These are phyloP conservation scores for Botryotinia narcissicola DNA, from an alignment of 2,329 filamentous ascomycete species.

Conservation along the genomic window DNA sequence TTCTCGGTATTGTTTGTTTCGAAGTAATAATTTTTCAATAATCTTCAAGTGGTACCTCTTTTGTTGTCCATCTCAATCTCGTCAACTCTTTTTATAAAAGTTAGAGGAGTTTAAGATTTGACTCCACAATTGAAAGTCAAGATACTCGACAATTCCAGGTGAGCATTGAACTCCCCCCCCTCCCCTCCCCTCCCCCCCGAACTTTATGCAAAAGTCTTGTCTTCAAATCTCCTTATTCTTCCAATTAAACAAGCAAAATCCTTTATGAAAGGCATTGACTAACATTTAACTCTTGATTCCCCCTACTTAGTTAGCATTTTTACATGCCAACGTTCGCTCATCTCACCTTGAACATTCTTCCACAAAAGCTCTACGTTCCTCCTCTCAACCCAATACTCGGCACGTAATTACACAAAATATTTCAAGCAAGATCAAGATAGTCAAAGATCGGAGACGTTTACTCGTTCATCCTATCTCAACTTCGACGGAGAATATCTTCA, in stretches of 20 bases:
- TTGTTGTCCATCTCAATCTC: conserved; percentile 16
- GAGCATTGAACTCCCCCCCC: not conserved
- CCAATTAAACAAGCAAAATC: conserved; percentile 1
- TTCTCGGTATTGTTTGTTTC: conserved; percentile 11
- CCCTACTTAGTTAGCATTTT: conserved; percentile 28
- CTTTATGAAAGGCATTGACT: conserved; percentile 26
- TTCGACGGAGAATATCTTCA: conserved; percentile 24
- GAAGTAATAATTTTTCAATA: conserved; percentile 4
- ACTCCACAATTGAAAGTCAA: conserved; percentile 20
- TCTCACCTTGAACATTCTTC: conserved; percentile 24
- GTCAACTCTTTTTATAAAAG: conserved; percentile 1
- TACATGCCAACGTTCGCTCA: conserved; percentile 39
- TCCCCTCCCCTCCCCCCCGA: not conserved
- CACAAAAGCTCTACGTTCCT: conserved; percentile 30
- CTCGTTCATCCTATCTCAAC: conserved; percentile 39
- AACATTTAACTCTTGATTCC: conserved; percentile 33
- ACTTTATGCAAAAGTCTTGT: conserved; percentile 7
- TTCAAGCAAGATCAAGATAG: conserved; percentile 20
- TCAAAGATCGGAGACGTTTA: conserved; percentile 40
- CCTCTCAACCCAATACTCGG: conserved; percentile 26
- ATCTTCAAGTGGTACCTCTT: conserved; percentile 14
- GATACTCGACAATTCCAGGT: conserved; percentile 20
- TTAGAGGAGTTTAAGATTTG: conserved; percentile 21
- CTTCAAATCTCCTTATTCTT: not conserved
- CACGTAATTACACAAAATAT: conserved; percentile 29